phyloP scores from a whole-genome alignment of 2,329 filamentous ascomycete species.

The Penicillium verrucosum region DNA sequence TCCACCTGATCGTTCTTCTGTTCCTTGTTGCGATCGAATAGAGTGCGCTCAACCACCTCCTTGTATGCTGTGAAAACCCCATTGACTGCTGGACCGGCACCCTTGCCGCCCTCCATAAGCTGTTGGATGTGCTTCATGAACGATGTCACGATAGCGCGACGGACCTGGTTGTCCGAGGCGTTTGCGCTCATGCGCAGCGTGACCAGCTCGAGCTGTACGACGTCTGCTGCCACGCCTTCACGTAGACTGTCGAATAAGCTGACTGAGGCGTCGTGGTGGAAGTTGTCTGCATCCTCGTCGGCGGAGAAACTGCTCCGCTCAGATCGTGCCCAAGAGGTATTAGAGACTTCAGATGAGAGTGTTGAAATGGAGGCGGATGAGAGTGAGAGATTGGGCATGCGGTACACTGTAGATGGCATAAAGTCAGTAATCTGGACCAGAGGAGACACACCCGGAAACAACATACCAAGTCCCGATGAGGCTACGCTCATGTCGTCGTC shows the following conservation, averaged over 20 bases:
- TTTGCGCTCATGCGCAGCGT: conserved; percentile 87
- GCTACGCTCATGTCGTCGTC: conserved; percentile 63
- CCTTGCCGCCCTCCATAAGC: conserved; percentile 57
- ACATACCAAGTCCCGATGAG: conserved; percentile 39
- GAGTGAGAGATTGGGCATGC: conserved; percentile 46
- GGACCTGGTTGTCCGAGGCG: conserved; percentile 83
- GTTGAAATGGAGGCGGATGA: conserved; percentile 61
- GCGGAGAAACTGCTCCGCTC: conserved; percentile 72
- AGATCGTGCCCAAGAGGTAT: conserved; percentile 63
- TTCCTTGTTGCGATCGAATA: conserved; percentile 55
- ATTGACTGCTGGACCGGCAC: conserved; percentile 63
- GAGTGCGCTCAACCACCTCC: conserved; percentile 56
- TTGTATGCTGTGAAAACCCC: conserved; percentile 63
- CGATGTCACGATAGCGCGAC: conserved; percentile 77
- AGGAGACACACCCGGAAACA: neutral
- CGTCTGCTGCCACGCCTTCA: conserved; percentile 67
- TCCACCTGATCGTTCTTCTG: conserved; percentile 72
- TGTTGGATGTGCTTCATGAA: conserved; percentile 79
- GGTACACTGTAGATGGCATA: conserved; percentile 44
- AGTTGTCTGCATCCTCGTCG: conserved; percentile 59
- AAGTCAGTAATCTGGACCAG: conserved; percentile 10
- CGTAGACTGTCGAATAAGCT: conserved; percentile 84
- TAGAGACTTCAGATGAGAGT: conserved; percentile 55
- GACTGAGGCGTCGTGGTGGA: conserved; percentile 82
- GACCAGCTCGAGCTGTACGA: conserved; percentile 91